Evolutionary conservation across 2,329 filamentous ascomycete genomes (phyloP), one percentile per base, ranked within the genome.

Genomic region (Ploettnerulaceae sp.): DNA sequence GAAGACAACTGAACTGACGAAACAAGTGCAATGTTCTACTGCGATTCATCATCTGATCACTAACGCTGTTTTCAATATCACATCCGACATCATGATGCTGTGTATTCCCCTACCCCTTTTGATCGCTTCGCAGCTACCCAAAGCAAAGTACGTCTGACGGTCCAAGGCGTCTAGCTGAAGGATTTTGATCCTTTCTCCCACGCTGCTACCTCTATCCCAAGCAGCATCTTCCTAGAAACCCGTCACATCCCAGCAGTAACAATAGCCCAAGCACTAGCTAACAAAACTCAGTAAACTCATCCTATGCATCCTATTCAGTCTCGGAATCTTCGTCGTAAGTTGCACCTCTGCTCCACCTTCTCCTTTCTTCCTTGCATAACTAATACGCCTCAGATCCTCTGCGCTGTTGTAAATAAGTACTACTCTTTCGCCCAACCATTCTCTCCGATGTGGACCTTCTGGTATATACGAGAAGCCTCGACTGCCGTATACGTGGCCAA

Each of bases 11-110:
- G 14, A 43, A 11, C 12, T 14, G 14, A 36, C 20, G 46, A 37
- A 49, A 31, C 18, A 25, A 74, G 72, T 67, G 1, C 76, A 82
- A 67, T 82, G 77, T 57, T 75, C 76, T 1, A 73, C 77, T 0
- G 71, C 75, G 2, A 67, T 72, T 12, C 67, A 78, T 57, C 80
- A 80, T 55, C 69, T 79, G 8, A 79, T 80, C 40, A 73, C 75
- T 12, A 78, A 81, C 48, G 72, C 75, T 1, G 67, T 71, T 3
- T 72, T 82, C 58, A 82, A 83, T 54, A 73, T 82, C 38, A 72
- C 74, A 2, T 79, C 76, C 20, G 79, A 82, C 52, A 28, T 80
- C 2, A 69, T 77, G 65, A 81, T 83, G 58, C 72, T 82, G 21
- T 57, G 69, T 3, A 72, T 82, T 15, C 76, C 77, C 1, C 68